phyloP scores from a whole-genome alignment of 352 stramenopile species.

The Pythium scleroteichum region DNA sequence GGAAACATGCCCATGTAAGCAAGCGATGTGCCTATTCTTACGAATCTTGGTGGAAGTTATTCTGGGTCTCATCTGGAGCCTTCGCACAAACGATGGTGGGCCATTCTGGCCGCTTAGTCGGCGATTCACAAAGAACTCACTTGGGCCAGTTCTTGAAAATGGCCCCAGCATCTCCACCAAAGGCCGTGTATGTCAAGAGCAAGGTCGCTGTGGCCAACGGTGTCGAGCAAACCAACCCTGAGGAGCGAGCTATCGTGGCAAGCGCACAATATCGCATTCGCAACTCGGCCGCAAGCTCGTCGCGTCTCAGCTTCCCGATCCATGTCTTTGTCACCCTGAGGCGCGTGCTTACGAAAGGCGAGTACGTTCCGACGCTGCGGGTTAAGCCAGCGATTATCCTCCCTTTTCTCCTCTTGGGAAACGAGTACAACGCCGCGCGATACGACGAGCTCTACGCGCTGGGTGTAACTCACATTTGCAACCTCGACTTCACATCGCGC shows the following conservation, averaged over 20 bases:
- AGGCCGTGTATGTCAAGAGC: slow-evolving; percentile 33
- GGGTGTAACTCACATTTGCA: slow-evolving; percentile 34
- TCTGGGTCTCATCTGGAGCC: too few species aligned
- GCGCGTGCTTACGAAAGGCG: slow-evolving; percentile 6
- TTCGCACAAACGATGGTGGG: too few species aligned
- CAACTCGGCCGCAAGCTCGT: background rate
- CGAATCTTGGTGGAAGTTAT: background rate
- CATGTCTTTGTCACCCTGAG: slow-evolving; percentile 24
- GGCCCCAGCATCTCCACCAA: slow-evolving; percentile 23
- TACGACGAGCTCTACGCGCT: slow-evolving; percentile 29
- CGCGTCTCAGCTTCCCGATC: slow-evolving; percentile 8
- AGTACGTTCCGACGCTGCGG: background rate
- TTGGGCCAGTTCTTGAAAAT: background rate
- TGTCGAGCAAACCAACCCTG: slow-evolving; percentile 28
- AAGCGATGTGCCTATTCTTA: slow-evolving; percentile 13
- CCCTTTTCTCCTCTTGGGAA: slow-evolving; percentile 24
- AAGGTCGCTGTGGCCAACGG: slow-evolving; percentile 23
- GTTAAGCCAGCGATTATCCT: slow-evolving; percentile 16
- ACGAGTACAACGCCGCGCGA: slow-evolving; percentile 25
- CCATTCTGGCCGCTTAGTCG: too few species aligned
- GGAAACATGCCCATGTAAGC: too few species aligned
- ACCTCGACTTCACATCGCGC: slow-evolving; percentile 28
- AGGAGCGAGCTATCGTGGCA: slow-evolving; percentile 27
- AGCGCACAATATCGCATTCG: slow-evolving; percentile 30
- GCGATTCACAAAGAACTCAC: background rate